Base-by-base conservation (phyloP, 1,139 yeast genomes). In the Taphrina deformans region DNA sequence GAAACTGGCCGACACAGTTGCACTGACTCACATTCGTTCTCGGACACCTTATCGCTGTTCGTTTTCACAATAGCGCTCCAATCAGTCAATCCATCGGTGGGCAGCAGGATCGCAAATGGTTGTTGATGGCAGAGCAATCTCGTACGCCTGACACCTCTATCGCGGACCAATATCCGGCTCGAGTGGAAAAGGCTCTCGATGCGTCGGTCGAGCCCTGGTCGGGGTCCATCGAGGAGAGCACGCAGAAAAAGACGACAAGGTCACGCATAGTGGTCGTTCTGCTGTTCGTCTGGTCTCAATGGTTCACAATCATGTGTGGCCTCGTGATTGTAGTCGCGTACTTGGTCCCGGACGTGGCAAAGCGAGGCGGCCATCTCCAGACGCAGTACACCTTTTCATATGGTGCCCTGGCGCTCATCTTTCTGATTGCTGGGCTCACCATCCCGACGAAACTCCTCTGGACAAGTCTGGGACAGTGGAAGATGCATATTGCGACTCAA, bases 381-480 rank as follows among this genome's bases (percentile, higher is more conserved):
- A 91, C 86, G 2, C 84, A 90, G 73, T 89, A 88, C 72, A 78
- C 89, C 51, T 88, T 91, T 55, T 87, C 87, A 21, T 91, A 90
- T 73, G 91, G 92, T 45, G 96, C 96, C 0, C 96, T 90, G 16
- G 96, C 96, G 0, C 77, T 89, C 55, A 89, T 90, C 67, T 90
- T 91, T 76, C 78, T 91, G 53, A 83, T 89, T 40, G 85, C 91
- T 60, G 97, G 97, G 0, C 75, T 90, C 38, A 83, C 91, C 27
- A 89, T 90, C 85, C 78, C 84, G 35, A 83, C 96, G 0, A 79
- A 77, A 58, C 83, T 83, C 55, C 78, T 91, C 60, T 67, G 83
- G 72, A 78, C 77, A 27, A 88, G 88, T 75, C 79, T 86, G 75
- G 77, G 81, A 0, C 84, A 88, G 72, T 89, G 95, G 93, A 79